These are phyloP conservation scores for Bipolaris cookei DNA, from an alignment of 2,329 filamentous ascomycete species.

Conservation along the genomic window DNA sequence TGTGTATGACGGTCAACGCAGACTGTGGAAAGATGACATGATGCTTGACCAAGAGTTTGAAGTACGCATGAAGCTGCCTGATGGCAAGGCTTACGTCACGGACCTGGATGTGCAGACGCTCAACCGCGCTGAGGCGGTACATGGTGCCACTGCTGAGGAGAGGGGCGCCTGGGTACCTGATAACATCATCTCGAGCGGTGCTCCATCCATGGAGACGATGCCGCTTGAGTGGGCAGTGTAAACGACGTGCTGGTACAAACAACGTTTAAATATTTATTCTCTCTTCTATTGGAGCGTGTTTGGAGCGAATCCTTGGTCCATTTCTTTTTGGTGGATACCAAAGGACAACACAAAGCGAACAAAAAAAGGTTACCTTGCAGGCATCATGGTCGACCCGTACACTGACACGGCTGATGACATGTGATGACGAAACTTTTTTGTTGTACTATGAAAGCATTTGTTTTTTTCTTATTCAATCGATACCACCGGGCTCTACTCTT, in stretches of 20 bases:
- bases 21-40: slow-evolving; percentile 98
- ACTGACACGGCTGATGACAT: slow-evolving; percentile 24
- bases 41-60: slow-evolving; percentile 96
- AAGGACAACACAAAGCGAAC: slow-evolving; percentile 8
- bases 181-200: slow-evolving; percentile 57
- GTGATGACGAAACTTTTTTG: neutral
- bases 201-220: slow-evolving; percentile 2
- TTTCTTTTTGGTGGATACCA: slow-evolving; percentile 1
- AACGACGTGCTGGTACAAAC: slow-evolving; percentile 4
- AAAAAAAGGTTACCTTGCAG: slow-evolving; percentile 19
- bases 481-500: slow-evolving; percentile 16
- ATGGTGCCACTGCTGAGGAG: slow-evolving; percentile 80
- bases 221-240: slow-evolving; percentile 10
- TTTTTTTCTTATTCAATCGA: slow-evolving; percentile 10
- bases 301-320: slow-evolving; percentile 10
- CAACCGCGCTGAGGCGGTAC: slow-evolving; percentile 84
- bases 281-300: slow-evolving; percentile 7
- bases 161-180: slow-evolving; percentile 84
- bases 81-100: slow-evolving; percentile 80
- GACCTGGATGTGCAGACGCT: slow-evolving; percentile 92
- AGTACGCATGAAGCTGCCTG: slow-evolving; percentile 76
- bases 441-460: slow-evolving; percentile 6
- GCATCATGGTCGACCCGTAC: slow-evolving; percentile 22
- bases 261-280: slow-evolving; percentile 2
- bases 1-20: slow-evolving; percentile 85